phyloP scores from a whole-genome alignment of 805 yeast genomes.

The Cyberlindnera galapagoensis region DNA sequence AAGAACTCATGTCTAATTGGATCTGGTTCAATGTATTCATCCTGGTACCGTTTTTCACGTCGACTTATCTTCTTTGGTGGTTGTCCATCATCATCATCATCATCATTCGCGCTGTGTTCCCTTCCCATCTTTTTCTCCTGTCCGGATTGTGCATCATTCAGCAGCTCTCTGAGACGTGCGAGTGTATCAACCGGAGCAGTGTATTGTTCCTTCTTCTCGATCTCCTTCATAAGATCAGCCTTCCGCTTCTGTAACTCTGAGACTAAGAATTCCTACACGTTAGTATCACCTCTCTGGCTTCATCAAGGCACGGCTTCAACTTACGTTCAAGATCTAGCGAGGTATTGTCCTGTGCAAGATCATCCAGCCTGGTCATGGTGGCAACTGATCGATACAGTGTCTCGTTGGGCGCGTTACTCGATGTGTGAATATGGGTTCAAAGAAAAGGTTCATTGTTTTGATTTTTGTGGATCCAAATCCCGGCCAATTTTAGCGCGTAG shows the following conservation, averaged over 20 bases:
- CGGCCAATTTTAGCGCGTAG: no score
- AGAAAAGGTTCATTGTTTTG: no score
- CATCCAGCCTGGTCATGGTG: slow-evolving; percentile 27
- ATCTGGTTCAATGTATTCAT: slow-evolving; percentile 16
- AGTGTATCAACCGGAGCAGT: slow-evolving; percentile 24
- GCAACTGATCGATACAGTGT: no score
- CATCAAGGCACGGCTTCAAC: slow-evolving; percentile 1
- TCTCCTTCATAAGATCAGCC: slow-evolving; percentile 18
- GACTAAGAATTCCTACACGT: slow-evolving; percentile 14
- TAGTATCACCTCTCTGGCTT: not conserved
- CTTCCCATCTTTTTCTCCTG: slow-evolving; percentile 1
- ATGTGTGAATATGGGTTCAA: no score
- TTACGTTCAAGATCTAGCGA: slow-evolving; percentile 29
- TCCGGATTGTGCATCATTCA: slow-evolving; percentile 1
- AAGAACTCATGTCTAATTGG: slow-evolving; percentile 23
- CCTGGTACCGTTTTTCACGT: slow-evolving; percentile 6
- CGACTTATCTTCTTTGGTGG: slow-evolving; percentile 6
- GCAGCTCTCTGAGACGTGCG: slow-evolving; percentile 19
- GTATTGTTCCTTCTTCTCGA: slow-evolving; percentile 20
- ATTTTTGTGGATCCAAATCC: no score
- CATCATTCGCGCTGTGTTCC: not conserved
- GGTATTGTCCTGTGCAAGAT: slow-evolving; percentile 29
- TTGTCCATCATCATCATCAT: not conserved
- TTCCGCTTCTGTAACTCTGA: slow-evolving; percentile 18
- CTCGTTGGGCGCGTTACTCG: no score